These are phyloP conservation scores for Chytriomyces sp. DNA, from an alignment of 192 early-diverging fungal species.

Conservation along the genomic window DNA sequence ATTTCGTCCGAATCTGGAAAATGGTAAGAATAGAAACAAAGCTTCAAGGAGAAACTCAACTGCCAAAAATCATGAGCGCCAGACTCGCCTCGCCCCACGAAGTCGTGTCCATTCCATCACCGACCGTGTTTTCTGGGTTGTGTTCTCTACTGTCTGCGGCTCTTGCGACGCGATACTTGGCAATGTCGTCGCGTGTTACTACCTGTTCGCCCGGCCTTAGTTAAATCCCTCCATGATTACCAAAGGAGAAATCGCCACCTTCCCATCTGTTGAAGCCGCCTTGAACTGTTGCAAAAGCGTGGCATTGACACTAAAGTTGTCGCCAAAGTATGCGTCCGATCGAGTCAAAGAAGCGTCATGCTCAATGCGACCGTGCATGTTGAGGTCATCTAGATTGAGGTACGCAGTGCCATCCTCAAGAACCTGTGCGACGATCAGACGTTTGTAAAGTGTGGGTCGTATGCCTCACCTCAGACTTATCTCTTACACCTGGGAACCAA, in stretches of 20 bases:
- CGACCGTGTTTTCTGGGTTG: constrained; percentile 25
- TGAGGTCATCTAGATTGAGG: neutral
- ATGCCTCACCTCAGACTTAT: neutral
- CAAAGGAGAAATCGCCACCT: too few species aligned
- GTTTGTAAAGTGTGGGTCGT: neutral
- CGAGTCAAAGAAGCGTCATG: constrained; percentile 41
- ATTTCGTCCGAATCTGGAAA: neutral
- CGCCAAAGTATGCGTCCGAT: constrained; percentile 31
- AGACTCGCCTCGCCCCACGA: constrained; percentile 1
- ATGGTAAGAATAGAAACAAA: neutral
- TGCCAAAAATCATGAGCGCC: neutral
- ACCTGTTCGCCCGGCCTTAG: too few species aligned
- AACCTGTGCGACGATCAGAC: neutral
- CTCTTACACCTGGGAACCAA: neutral
- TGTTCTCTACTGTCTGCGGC: constrained; percentile 21
- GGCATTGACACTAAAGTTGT: constrained; percentile 24
- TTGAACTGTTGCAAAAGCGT: constrained; percentile 24
- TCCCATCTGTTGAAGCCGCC: constrained; percentile 29
- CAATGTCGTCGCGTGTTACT: constrained; percentile 28
- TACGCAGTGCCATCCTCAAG: constrained; percentile 2
- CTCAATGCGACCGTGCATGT: constrained; percentile 32
- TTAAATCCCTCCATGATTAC: too few species aligned
- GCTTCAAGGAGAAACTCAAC: neutral
- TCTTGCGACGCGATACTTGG: constrained; percentile 22
- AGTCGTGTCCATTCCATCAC: neutral